Conservation (phyloP, 768 basidiomycete species). For the Lentinus tigrinus region DNA sequence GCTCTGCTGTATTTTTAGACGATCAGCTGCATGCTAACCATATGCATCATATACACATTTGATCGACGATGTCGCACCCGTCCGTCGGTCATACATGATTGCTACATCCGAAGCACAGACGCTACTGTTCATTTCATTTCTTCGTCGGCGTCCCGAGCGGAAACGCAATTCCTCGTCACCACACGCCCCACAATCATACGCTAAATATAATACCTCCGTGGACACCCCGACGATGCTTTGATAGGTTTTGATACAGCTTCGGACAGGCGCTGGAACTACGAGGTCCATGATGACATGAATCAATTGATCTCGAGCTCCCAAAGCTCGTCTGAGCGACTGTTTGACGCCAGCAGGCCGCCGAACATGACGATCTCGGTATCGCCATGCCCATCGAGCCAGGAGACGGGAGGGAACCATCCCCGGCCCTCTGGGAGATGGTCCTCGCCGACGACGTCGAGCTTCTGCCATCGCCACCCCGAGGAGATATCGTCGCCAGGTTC, state of each 20-base stretch:
- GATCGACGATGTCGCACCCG: not conserved
- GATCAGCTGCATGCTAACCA: not conserved
- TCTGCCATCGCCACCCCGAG: slow-evolving; percentile 29
- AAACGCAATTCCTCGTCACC: not conserved
- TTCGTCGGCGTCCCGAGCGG: not conserved
- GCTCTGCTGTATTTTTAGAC: too few species aligned
- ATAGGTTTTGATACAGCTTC: not conserved
- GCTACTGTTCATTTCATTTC: not conserved
- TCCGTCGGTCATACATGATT: too few species aligned
- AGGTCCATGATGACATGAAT: not conserved
- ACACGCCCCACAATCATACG: not conserved
- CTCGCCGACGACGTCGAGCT: slow-evolving; percentile 16
- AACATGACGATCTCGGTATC: slow-evolving; percentile 19
- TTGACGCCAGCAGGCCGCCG: slow-evolving; percentile 41
- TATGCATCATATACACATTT: too few species aligned
- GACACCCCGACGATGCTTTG: too few species aligned
- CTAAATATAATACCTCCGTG: too few species aligned
- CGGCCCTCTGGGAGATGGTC: slow-evolving; percentile 31
- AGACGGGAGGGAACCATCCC: slow-evolving; percentile 43
- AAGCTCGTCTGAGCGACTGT: slow-evolving; percentile 40
- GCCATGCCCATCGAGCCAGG: slow-evolving; percentile 22
- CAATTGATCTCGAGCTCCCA: slow-evolving; percentile 38
- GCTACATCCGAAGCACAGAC: not conserved
- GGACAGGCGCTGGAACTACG: not conserved
- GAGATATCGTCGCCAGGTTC: slow-evolving; percentile 6